phyloP scores from a whole-genome alignment of 352 stramenopile species.

The Globisporangium emineosum region DNA sequence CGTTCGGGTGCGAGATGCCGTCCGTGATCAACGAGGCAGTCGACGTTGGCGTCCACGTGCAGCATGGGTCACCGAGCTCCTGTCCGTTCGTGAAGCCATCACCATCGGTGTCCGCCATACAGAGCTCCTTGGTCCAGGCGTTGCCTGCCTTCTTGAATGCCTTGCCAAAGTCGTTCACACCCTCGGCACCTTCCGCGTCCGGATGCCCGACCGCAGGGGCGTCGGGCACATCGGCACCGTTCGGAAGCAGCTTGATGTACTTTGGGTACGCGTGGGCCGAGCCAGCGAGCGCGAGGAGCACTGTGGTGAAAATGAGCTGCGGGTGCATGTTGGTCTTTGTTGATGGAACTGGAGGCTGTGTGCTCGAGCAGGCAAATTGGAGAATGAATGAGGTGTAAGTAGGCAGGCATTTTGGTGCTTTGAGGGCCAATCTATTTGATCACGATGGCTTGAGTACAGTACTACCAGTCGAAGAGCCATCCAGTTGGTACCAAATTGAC shows the following conservation, averaged over 20 bases:
- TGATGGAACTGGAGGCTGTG: not conserved
- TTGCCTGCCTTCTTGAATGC: conserved; percentile 50
- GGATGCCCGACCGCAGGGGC: conserved; percentile 53
- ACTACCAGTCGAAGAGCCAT: conserved; percentile 2
- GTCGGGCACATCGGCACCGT: conserved; percentile 47
- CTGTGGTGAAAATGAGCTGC: conserved; percentile 5
- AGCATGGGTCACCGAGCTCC: conserved; percentile 84
- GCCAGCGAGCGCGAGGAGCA: conserved; percentile 11
- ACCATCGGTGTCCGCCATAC: conserved; percentile 65
- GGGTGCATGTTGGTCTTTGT: conserved; percentile 6
- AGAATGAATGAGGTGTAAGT: not conserved
- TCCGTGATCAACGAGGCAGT: conserved; percentile 44
- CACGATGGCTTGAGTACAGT: not conserved
- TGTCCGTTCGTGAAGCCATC: conserved; percentile 85
- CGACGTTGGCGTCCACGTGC: conserved; percentile 56
- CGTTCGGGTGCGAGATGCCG: conserved; percentile 57
- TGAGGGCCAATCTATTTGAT: not conserved
- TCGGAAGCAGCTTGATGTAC: conserved; percentile 51
- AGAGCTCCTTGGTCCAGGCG: conserved; percentile 51
- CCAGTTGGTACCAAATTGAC: not conserved
- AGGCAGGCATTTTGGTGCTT: not conserved
- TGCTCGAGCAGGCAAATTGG: not conserved
- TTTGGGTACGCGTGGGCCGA: conserved; percentile 30
- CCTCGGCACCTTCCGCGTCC: conserved; percentile 34
- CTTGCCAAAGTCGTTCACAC: conserved; percentile 61